Conservation (phyloP, 768 basidiomycete genomes). For the Lyophyllum shimeji region DNA sequence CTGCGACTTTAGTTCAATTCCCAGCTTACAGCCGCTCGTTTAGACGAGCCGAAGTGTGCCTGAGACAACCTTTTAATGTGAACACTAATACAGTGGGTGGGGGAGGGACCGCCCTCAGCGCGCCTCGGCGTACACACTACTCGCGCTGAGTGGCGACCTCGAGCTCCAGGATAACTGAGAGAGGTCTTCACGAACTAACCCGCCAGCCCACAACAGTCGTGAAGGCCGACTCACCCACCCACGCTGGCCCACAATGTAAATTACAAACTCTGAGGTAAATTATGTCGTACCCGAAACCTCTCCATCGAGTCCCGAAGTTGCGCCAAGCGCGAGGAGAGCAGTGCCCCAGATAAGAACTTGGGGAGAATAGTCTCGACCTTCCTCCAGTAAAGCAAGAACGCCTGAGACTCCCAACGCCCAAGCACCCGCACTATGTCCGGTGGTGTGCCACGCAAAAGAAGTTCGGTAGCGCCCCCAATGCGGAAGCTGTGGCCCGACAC, state of each 20-base stretch:
- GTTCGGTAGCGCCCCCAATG: constrained; percentile 2
- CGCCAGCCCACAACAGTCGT: background rate
- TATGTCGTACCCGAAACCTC: background rate
- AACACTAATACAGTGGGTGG: no score
- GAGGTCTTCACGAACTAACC: no score
- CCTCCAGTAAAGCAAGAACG: constrained; percentile 10
- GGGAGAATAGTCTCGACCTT: constrained; percentile 6
- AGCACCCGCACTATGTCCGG: background rate
- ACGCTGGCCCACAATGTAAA: background rate
- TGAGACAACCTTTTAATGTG: no score
- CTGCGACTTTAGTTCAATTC: no score
- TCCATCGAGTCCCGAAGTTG: background rate
- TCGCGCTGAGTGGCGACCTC: no score
- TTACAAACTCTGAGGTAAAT: background rate
- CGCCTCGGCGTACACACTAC: no score
- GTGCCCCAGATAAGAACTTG: background rate
- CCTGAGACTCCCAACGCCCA: constrained; percentile 7
- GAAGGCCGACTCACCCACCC: background rate
- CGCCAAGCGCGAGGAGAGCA: background rate
- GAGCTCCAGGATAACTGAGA: no score
- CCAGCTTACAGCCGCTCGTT: no score
- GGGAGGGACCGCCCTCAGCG: no score
- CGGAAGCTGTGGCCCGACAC: constrained; percentile 3
- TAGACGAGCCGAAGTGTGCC: no score
- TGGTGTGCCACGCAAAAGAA: background rate